These are phyloP conservation scores for Paracorniculantispora psalliotae DNA, from an alignment of 2,329 filamentous ascomycete genomes.

Conservation along the genomic window DNA sequence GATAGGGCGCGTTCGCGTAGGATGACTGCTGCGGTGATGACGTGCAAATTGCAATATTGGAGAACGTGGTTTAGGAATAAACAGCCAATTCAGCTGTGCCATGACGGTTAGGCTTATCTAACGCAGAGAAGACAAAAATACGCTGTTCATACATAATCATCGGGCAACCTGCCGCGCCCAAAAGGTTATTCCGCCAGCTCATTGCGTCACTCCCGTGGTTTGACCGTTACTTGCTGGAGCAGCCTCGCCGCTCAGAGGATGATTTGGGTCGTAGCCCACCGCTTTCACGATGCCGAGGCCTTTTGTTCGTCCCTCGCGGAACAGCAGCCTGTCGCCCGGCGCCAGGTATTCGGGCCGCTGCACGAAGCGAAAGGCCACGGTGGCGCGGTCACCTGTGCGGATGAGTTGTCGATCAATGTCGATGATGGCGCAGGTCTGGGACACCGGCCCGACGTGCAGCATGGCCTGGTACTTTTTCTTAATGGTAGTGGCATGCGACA, in stretches of 20 bases:
- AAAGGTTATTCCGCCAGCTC: neutral
- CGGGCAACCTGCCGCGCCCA: neutral
- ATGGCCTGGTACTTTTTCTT: slow-evolving; percentile 97
- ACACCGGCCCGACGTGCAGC: slow-evolving; percentile 92
- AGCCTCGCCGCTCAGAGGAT: slow-evolving; percentile 1
- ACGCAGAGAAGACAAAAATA: neutral
- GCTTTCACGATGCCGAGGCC: slow-evolving; percentile 91
- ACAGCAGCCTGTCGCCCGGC: slow-evolving; percentile 82
- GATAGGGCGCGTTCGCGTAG: too few relatives aligned
- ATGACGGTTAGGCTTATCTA: too few relatives aligned
- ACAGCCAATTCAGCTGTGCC: too few relatives aligned
- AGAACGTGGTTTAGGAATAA: too few relatives aligned
- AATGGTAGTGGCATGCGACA: slow-evolving; percentile 95
- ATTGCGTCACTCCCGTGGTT: neutral
- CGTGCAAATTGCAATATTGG: too few relatives aligned
- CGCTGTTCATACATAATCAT: neutral
- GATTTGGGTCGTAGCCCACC: slow-evolving; percentile 73
- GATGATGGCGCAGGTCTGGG: slow-evolving; percentile 94
- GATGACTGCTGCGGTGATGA: too few relatives aligned
- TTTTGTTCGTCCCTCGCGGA: slow-evolving; percentile 92
- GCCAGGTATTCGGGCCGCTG: slow-evolving; percentile 90
- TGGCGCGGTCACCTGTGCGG: slow-evolving; percentile 87
- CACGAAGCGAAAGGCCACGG: slow-evolving; percentile 90
- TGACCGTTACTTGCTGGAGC: neutral
- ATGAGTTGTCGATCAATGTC: slow-evolving; percentile 97